These are phyloP conservation scores for Coelastrella sp. DNA, from an alignment of 139 green algal species.

Conservation along the genomic window DNA sequence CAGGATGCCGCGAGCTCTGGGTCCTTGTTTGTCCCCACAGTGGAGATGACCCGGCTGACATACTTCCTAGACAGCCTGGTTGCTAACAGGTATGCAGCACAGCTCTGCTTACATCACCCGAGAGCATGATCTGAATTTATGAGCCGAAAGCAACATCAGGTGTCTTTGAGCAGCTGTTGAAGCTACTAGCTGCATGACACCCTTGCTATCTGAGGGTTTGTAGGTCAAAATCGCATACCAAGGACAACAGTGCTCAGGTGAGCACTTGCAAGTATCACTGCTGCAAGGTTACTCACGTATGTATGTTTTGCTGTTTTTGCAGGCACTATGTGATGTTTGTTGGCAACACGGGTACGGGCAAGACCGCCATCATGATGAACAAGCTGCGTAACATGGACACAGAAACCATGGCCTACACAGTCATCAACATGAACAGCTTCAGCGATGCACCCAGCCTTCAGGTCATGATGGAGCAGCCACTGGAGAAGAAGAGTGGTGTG, in stretches of 20 bases:
- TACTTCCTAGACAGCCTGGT: conserved; percentile 90
- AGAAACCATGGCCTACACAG: conserved; percentile 76
- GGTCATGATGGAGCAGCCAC: conserved; percentile 80
- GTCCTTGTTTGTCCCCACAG: conserved; percentile 91
- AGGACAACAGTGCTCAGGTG: no score
- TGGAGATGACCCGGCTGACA: conserved; percentile 88
- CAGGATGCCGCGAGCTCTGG: conserved; percentile 25
- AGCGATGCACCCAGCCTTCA: conserved; percentile 86
- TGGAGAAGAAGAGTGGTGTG: conserved; percentile 91
- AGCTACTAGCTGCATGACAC: neutral
- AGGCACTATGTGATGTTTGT: conserved; percentile 95
- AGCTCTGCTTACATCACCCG: neutral
- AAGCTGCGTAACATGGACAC: conserved; percentile 89
- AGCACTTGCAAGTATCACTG: no score
- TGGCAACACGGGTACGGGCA: conserved; percentile 90
- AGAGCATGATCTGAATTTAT: no score
- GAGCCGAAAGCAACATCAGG: no score
- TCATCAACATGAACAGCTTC: conserved; percentile 93
- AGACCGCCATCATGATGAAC: conserved; percentile 90
- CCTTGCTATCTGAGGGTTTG: neutral
- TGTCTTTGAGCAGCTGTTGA: no score
- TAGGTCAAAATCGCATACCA: neutral
- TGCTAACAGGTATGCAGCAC: conserved; percentile 57
- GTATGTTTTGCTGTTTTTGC: neutral
- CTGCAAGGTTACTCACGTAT: no score